Evolutionary conservation across 2,329 filamentous ascomycete genomes (phyloP).

Genomic region (Aspergillus versicolor): DNA sequence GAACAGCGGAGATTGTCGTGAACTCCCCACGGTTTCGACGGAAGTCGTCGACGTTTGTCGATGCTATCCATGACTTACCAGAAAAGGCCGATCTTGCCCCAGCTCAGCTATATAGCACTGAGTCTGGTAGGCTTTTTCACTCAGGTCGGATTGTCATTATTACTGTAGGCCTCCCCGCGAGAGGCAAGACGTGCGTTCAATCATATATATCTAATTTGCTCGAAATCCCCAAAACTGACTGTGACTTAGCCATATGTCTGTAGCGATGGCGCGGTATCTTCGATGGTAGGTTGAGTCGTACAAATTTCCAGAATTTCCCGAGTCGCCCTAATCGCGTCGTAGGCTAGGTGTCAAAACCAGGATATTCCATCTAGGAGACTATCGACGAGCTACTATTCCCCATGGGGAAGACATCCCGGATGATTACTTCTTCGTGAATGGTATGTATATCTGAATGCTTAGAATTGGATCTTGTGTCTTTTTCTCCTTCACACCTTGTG

Average conservation of each 20-base stretch:
- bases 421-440: constrained; percentile 97
- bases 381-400: constrained; percentile 86
- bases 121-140: constrained; percentile 95
- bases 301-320: neutral
- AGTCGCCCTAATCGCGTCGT: constrained; percentile 15
- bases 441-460: constrained; percentile 25
- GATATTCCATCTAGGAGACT: constrained; percentile 96
- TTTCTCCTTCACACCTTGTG: neutral
- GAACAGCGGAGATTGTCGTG: constrained; percentile 87
- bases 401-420: constrained; percentile 82
- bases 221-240: neutral
- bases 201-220: neutral
- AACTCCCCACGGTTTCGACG: constrained; percentile 87
- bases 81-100: constrained; percentile 84
- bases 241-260: constrained; percentile 75
- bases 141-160: constrained; percentile 96
- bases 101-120: constrained; percentile 96
- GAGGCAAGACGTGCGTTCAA: constrained; percentile 79
- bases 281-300: constrained; percentile 63
- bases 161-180: constrained; percentile 90
- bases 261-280: constrained; percentile 90
- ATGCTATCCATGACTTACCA: constrained; percentile 91
- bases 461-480: neutral
- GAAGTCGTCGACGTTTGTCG: constrained; percentile 93
- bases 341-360: constrained; percentile 96